A percentile compares a stretch with the other conserved stretches of the same genome.
phyloP scores from a whole-genome alignment of 2,329 filamentous ascomycete genomes.

The Talaromyces funiculosus region DNA sequence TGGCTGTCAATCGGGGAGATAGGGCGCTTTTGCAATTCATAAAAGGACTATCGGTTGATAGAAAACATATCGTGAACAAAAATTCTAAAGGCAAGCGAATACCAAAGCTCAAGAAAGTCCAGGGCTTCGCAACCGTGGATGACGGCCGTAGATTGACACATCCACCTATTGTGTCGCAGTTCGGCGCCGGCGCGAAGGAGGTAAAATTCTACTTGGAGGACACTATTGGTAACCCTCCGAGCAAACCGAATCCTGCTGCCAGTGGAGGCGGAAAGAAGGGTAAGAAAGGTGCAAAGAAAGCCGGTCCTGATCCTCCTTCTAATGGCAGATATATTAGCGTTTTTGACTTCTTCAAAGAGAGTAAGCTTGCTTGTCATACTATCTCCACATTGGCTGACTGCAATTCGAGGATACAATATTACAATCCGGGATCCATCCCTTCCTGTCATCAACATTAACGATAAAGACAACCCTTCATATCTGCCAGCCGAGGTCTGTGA shows the following conservation, averaged over 20 bases:
- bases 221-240: conserved; percentile 45
- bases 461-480: conserved; percentile 49
- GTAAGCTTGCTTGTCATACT: conserved; percentile 15
- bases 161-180: conserved; percentile 30
- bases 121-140: conserved; percentile 35
- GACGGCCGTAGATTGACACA: conserved; percentile 33
- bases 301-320: conserved; percentile 13
- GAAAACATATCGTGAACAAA: conserved; percentile 36
- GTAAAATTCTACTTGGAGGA: conserved; percentile 51
- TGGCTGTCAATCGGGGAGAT: conserved; percentile 13
- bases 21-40: conserved; percentile 26
- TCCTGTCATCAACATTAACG: conserved; percentile 62
- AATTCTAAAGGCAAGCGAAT: not conserved
- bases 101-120: conserved; percentile 41
- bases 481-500: conserved; percentile 59
- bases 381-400: not conserved
- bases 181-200: conserved; percentile 46
- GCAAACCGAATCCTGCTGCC: conserved; percentile 25
- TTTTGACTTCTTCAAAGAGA: conserved; percentile 18
- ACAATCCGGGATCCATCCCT: conserved; percentile 34
- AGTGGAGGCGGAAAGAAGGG: conserved; percentile 19
- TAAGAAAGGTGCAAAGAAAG: conserved; percentile 7
- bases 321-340: conserved; percentile 18
- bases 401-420: conserved; percentile 17
- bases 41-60: conserved; percentile 35